A percentile compares a stretch with the other conserved stretches of the same genome.
Evolutionary conservation across 495 filamentous ascomycete species (phyloP).

Genomic region (Astrocystis sublimbata): DNA sequence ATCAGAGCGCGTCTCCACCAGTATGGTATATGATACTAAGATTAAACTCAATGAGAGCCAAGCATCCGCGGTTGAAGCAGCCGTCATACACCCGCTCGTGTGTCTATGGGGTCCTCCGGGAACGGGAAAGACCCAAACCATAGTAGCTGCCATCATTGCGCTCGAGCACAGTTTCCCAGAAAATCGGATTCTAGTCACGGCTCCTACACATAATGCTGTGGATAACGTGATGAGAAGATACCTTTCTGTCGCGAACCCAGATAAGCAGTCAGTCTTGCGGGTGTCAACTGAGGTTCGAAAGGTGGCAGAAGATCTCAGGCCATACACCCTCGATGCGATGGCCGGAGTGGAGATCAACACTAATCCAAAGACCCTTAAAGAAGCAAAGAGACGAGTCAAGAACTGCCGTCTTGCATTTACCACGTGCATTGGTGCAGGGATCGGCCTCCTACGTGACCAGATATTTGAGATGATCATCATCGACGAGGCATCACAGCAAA

Average conservation of each 20-base stretch:
- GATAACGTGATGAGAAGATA: slow-evolving; percentile 54
- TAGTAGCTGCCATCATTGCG: slow-evolving; percentile 46
- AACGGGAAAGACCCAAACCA: slow-evolving; percentile 55
- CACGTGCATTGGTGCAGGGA: slow-evolving; percentile 50
- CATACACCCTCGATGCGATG: slow-evolving; percentile 54
- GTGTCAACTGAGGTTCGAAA: slow-evolving; percentile 53
- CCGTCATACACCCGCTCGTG: slow-evolving; percentile 38
- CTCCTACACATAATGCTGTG: slow-evolving; percentile 55
- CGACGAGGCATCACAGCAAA: slow-evolving; percentile 57
- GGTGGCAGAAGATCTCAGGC: slow-evolving; percentile 41
- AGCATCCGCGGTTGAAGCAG: slow-evolving; percentile 42
- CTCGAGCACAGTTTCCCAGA: slow-evolving; percentile 33
- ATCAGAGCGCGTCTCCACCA: background rate
- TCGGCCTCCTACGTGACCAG: slow-evolving; percentile 49
- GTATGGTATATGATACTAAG: slow-evolving; percentile 5
- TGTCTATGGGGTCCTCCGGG: slow-evolving; percentile 57
- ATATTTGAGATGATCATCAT: slow-evolving; percentile 50
- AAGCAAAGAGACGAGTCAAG: slow-evolving; percentile 47
- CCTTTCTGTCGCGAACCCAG: slow-evolving; percentile 22
- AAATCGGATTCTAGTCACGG: slow-evolving; percentile 45
- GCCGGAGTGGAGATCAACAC: slow-evolving; percentile 46
- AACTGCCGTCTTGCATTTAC: slow-evolving; percentile 47
- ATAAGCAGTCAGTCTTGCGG: slow-evolving; percentile 31
- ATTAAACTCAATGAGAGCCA: slow-evolving; percentile 46
- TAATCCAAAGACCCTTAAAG: slow-evolving; percentile 33